phyloP scores from a whole-genome alignment of 2,329 filamentous ascomycete species.

The Verticillium longisporum region DNA sequence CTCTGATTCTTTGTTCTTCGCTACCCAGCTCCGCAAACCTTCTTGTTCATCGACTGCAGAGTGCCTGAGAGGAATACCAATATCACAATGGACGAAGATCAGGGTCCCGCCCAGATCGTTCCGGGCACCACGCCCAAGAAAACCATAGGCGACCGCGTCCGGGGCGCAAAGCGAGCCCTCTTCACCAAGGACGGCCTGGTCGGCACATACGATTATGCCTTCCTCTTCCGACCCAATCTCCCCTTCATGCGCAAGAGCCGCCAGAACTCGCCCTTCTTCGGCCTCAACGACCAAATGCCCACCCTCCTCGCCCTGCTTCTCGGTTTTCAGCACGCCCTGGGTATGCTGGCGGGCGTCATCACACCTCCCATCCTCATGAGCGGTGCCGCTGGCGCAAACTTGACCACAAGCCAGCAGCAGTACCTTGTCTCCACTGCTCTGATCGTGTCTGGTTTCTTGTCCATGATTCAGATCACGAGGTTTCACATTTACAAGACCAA shows the following conservation, averaged over 20 bases:
- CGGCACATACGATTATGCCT: conserved; percentile 84
- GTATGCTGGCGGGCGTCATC: conserved; percentile 71
- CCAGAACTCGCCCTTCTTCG: conserved; percentile 69
- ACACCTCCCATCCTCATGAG: conserved; percentile 71
- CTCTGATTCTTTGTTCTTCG: background rate
- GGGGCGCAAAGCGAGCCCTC: conserved; percentile 32
- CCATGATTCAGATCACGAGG: conserved; percentile 68
- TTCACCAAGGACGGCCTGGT: conserved; percentile 65
- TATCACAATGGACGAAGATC: conserved; percentile 47
- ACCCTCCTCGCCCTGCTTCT: conserved; percentile 67
- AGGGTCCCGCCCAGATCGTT: conserved; percentile 42
- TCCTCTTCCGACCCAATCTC: conserved; percentile 74
- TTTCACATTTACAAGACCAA: conserved; percentile 65
- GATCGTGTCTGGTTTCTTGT: conserved; percentile 72
- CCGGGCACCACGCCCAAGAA: conserved; percentile 27
- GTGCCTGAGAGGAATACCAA: too few species aligned
- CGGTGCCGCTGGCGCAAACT: conserved; percentile 54
- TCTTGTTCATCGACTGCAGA: too few species aligned
- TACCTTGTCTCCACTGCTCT: conserved; percentile 75
- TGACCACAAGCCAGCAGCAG: conserved; percentile 54
- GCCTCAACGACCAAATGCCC: conserved; percentile 73
- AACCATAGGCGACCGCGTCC: conserved; percentile 22
- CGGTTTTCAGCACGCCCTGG: conserved; percentile 71
- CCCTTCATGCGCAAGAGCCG: conserved; percentile 67
- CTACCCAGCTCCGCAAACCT: too few species aligned